phyloP scores from a whole-genome alignment of 2,329 filamentous ascomycete species.

The Penicillium sp. region DNA sequence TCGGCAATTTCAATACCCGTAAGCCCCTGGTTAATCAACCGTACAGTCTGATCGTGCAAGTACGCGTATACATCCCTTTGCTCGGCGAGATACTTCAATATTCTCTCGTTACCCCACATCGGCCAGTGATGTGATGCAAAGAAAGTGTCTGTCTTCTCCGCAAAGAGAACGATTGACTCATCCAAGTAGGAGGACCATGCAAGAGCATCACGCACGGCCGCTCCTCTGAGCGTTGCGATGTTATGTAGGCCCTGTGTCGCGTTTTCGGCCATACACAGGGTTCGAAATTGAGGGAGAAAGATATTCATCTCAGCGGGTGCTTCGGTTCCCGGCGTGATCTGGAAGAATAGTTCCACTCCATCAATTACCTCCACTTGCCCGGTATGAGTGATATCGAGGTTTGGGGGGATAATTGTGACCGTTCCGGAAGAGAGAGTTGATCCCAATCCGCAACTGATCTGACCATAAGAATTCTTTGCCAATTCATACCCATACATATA shows the following conservation, averaged over 20 bases:
- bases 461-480: slow-evolving; percentile 27
- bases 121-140: slow-evolving; percentile 46
- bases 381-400: slow-evolving; percentile 30
- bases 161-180: slow-evolving; percentile 40
- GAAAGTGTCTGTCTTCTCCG: slow-evolving; percentile 31
- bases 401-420: slow-evolving; percentile 37
- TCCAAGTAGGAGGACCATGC: slow-evolving; percentile 42
- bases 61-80: slow-evolving; percentile 45
- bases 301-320: slow-evolving; percentile 46
- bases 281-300: slow-evolving; percentile 38
- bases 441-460: slow-evolving; percentile 42
- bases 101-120: slow-evolving; percentile 36
- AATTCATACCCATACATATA: slow-evolving; percentile 45
- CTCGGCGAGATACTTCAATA: slow-evolving; percentile 21
- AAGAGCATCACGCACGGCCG: slow-evolving; percentile 42
- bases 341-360: slow-evolving; percentile 41
- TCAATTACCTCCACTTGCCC: slow-evolving; percentile 34
- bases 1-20: slow-evolving; percentile 45
- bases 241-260: slow-evolving; percentile 45
- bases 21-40: slow-evolving; percentile 39
- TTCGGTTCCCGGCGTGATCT: slow-evolving; percentile 44
- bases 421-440: slow-evolving; percentile 30
- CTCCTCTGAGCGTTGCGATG: slow-evolving; percentile 44
- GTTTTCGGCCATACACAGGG: slow-evolving; percentile 41
- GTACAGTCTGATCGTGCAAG: slow-evolving; percentile 43